Evolutionary conservation across 2,329 filamentous ascomycete genomes (phyloP).

Genomic region (Xylaria multiplex): DNA sequence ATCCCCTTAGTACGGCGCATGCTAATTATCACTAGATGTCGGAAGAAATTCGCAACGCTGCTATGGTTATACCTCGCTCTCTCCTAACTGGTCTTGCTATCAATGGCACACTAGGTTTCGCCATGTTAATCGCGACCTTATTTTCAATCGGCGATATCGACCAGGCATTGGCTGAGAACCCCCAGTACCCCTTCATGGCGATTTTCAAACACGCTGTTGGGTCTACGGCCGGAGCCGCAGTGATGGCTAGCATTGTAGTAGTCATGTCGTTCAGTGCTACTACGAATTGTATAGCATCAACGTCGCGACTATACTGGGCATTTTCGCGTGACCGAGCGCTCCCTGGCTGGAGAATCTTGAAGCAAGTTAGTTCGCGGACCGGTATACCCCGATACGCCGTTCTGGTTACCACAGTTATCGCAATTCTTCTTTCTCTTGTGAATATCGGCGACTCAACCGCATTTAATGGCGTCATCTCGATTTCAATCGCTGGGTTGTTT

Average conservation of each 20-base stretch:
- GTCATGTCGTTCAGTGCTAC: constrained; percentile 59
- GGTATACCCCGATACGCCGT: constrained; percentile 38
- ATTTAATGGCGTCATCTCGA: constrained; percentile 39
- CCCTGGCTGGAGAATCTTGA: constrained; percentile 36
- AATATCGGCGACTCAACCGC: constrained; percentile 38
- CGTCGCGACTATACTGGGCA: constrained; percentile 66
- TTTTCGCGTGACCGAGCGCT: constrained; percentile 51
- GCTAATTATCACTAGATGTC: constrained; percentile 49
- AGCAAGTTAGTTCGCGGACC: constrained; percentile 34
- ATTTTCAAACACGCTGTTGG: constrained; percentile 63
- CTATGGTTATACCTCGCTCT: constrained; percentile 59
- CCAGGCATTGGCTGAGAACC: constrained; percentile 54
- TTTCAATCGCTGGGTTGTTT: constrained; percentile 38
- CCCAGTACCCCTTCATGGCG: constrained; percentile 67
- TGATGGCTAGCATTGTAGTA: constrained; percentile 61
- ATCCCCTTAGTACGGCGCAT: background rate
- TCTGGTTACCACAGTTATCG: constrained; percentile 23
- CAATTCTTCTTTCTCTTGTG: constrained; percentile 37
- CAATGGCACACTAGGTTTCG: constrained; percentile 63
- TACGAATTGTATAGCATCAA: constrained; percentile 62
- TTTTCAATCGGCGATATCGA: constrained; percentile 64
- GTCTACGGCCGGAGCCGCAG: constrained; percentile 58
- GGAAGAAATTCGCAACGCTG: constrained; percentile 59
- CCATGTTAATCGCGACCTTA: constrained; percentile 63
- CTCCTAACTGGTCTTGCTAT: constrained; percentile 60